A percentile compares a stretch with the other conserved stretches of the same genome.
phyloP scores from a whole-genome alignment of 73 alveolate species.

The Paraurostyla sp. region DNA sequence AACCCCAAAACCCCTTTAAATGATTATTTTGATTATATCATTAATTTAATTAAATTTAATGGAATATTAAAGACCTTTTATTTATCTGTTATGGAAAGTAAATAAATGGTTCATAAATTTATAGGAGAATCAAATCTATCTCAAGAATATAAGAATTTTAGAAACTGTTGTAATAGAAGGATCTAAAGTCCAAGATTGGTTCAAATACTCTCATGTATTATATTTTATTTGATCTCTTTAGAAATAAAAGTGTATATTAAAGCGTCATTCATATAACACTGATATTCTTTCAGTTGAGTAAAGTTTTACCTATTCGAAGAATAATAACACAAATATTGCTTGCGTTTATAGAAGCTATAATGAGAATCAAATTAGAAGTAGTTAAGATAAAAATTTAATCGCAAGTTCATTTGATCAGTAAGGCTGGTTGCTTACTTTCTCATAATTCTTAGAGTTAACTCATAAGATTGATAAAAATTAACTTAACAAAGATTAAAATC shows the following conservation, averaged over 20 bases:
- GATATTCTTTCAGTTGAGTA: neutral
- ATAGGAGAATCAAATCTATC: conserved; percentile 28
- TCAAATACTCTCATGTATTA: conserved; percentile 26
- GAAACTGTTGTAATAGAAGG: conserved; percentile 9
- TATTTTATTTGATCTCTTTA: neutral
- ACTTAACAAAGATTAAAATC: neutral
- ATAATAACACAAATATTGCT: neutral
- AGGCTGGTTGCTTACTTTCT: neutral
- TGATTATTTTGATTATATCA: neutral
- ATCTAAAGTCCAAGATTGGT: conserved; percentile 5
- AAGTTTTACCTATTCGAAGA: neutral
- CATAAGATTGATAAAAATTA: neutral
- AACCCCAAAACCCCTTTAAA: too few relatives aligned
- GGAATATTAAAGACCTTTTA: conserved; percentile 34
- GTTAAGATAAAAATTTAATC: neutral
- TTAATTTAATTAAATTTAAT: neutral
- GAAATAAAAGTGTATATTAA: conserved; percentile 16
- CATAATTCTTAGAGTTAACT: neutral
- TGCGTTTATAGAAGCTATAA: conserved; percentile 7
- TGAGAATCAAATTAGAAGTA: neutral
- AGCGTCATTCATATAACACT: conserved; percentile 6
- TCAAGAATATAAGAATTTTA: neutral
- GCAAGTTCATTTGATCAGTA: neutral
- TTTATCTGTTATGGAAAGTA: conserved; percentile 51
- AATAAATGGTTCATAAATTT: neutral